phyloP scores from a whole-genome alignment of 2,329 filamentous ascomycete genomes.

The Hypoxylon sp. region DNA sequence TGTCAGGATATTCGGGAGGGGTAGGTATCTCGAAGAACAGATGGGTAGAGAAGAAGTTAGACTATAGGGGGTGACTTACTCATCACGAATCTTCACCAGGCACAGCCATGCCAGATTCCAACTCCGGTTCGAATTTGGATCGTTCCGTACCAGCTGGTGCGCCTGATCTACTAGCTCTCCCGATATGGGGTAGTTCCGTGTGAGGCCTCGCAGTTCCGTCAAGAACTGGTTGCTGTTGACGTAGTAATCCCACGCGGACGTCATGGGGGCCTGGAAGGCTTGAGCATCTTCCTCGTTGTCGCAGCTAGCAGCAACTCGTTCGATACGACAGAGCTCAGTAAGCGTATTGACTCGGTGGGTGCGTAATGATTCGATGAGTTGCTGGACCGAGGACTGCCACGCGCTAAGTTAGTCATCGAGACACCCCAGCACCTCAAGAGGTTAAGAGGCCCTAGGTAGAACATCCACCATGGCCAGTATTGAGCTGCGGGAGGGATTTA shows the following conservation, averaged over 20 bases:
- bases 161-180: constrained; percentile 75
- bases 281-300: constrained; percentile 70
- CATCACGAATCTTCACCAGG: constrained; percentile 72
- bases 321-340: constrained; percentile 77
- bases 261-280: constrained; percentile 73
- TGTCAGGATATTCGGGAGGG: too few species aligned
- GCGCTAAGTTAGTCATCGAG: constrained; percentile 9
- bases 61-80: constrained; percentile 60
- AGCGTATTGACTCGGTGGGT: constrained; percentile 80
- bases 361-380: constrained; percentile 72
- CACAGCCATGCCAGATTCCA: constrained; percentile 84
- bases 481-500: constrained; percentile 34
- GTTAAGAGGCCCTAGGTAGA: not conserved
- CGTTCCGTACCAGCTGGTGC: constrained; percentile 70
- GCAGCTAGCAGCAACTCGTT: constrained; percentile 71
- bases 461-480: constrained; percentile 2
- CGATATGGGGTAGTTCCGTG: constrained; percentile 75
- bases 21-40: not conserved
- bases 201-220: constrained; percentile 76
- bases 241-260: constrained; percentile 77
- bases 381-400: constrained; percentile 54
- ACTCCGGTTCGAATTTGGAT: constrained; percentile 75
- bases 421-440: not conserved
- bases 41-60: not conserved
- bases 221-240: constrained; percentile 77